Base-by-base conservation (phyloP, 2,329 filamentous ascomycete genomes). In the Chlorencoelia australis region DNA sequence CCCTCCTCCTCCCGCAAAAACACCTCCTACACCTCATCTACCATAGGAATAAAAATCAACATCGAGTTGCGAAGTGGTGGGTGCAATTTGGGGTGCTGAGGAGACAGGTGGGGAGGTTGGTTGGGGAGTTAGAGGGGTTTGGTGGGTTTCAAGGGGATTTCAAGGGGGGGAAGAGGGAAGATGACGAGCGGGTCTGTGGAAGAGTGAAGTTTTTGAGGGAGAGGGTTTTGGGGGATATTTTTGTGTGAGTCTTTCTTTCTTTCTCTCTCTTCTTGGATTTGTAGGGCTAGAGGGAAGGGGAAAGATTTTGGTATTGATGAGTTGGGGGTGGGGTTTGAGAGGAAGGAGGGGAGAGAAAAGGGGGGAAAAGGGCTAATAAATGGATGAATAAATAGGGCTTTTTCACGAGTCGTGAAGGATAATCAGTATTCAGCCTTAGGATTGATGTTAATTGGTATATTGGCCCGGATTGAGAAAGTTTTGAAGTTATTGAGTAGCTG, bases 41-140 rank as follows among this genome's bases (percentile, higher is more conserved):
- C 59, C 78, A 85, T 56, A 84, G 87, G 51, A 91, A 95, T 65
- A 80, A 79, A 55, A 96, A 95, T 63, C 89, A 96, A 63, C 89
- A 96, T 59, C 78, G 78, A 37, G 68, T 72, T 44, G 73, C 79
- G 19, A 74, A 76, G 54, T 98, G 89, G 89, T 96, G 83, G 75
- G 73, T 76, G 50, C 67, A 65, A 51, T 75, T 95, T 43, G 71
- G 71, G 35, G 69, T 80, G 45, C 69, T 95, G 46, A 76, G 84
- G 22, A 80, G 83, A 30, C 69, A 76, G 39, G 57, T 81, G 7
- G 61, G 62, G 7, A 68, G 69, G 37, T 62, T 94, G 2, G 50
- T 68, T 30, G 22, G 31, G 17, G 17, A 41, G 11, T 26, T 27
- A 11, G 37, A 41, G 27, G 31, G 17, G 36, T 35, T 26, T 48